Conservation (phyloP, 2,329 filamentous ascomycete species). For the Epichloe bromicola region DNA sequence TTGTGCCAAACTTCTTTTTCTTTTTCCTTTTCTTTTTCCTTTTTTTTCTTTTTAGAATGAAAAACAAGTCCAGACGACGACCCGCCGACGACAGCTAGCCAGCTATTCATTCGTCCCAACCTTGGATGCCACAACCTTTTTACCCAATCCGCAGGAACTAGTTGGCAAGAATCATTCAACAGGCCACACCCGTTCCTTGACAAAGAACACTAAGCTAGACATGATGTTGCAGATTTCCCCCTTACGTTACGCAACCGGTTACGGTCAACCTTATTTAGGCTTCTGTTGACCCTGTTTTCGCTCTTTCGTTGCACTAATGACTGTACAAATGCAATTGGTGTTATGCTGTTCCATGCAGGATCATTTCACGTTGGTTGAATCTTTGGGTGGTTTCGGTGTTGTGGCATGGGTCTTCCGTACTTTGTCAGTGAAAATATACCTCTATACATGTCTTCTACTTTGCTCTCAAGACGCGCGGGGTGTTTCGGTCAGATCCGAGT, state of each 20-base stretch:
- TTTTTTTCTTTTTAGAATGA: no score
- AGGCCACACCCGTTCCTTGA: constrained; percentile 4
- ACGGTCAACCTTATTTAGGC: constrained; percentile 1
- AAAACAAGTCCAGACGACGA: not conserved
- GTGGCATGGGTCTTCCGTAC: not conserved
- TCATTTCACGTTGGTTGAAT: not conserved
- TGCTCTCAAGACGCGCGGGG: not conserved
- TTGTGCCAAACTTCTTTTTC: not conserved
- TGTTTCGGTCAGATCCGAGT: not conserved
- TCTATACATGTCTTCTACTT: not conserved
- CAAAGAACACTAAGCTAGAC: constrained; percentile 8
- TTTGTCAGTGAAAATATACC: not conserved
- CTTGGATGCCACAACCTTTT: not conserved
- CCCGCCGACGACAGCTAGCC: not conserved
- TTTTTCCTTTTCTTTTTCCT: not conserved
- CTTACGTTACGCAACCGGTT: constrained; percentile 1
- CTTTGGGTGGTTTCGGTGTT: not conserved
- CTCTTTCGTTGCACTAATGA: not conserved
- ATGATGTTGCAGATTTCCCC: constrained; percentile 5
- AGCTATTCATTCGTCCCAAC: not conserved
- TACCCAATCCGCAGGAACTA: not conserved
- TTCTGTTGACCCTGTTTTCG: constrained; percentile 2
- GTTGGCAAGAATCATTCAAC: not conserved
- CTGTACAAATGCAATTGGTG: constrained; percentile 2
- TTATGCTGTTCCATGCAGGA: not conserved